These are phyloP conservation scores for Spathaspora boniae DNA, from an alignment of 805 yeast genomes.

Conservation along the genomic window DNA sequence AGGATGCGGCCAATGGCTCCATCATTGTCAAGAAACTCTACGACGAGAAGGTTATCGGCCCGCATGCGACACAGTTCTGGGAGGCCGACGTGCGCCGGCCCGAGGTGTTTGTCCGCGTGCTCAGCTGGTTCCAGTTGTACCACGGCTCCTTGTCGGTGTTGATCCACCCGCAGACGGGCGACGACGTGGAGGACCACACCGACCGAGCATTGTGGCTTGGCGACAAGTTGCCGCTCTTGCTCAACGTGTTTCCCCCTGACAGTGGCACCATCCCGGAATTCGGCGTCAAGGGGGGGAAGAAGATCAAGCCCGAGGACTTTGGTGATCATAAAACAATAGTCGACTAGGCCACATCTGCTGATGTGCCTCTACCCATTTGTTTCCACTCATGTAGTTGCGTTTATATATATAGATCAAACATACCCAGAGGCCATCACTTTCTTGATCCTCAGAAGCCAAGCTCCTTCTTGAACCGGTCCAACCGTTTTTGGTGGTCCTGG, in stretches of 20 bases:
- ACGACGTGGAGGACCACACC: conserved; percentile 26
- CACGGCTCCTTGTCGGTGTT: conserved; percentile 29
- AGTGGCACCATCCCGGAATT: conserved; percentile 21
- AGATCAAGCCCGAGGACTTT: conserved; percentile 13
- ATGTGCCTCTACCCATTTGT: not conserved
- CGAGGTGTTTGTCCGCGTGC: conserved; percentile 23
- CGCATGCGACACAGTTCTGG: conserved; percentile 31
- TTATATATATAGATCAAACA: not conserved
- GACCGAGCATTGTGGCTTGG: conserved; percentile 30
- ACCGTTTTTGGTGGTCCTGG: conserved; percentile 54
- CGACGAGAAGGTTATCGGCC: conserved; percentile 25
- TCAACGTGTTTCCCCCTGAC: conserved; percentile 11
- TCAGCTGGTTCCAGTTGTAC: conserved; percentile 29
- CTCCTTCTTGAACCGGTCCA: conserved; percentile 47
- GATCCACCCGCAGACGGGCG: conserved; percentile 33
- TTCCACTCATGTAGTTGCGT: not conserved
- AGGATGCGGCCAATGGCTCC: conserved; percentile 22
- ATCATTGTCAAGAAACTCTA: conserved; percentile 24
- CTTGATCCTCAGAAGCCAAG: conserved; percentile 18
- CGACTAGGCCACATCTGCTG: not conserved
- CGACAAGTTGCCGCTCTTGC: conserved; percentile 17
- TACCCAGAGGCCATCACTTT: not conserved
- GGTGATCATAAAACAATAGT: conserved; percentile 9
- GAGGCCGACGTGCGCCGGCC: conserved; percentile 31
- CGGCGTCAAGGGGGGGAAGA: conserved; percentile 21